These are phyloP conservation scores for Cucurbita argyrosperma DNA, from an alignment of 306 rosid genomes.

Conservation along the genomic window DNA sequence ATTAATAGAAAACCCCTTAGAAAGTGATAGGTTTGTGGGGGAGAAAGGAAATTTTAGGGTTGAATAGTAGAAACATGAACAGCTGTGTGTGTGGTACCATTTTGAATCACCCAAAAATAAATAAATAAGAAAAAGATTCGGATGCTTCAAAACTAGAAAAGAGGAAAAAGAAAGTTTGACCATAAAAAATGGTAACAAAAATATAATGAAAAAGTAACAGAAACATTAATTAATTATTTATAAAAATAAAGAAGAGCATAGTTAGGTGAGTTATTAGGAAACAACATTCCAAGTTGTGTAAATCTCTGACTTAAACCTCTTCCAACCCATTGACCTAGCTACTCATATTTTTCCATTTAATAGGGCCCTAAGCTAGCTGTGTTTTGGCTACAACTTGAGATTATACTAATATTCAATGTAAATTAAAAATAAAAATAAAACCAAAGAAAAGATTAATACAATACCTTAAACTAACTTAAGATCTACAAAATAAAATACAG, in stretches of 20 bases:
- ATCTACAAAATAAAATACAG: too few species aligned
- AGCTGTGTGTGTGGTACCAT: neutral
- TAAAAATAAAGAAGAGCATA: neutral
- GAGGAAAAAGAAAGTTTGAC: slow-evolving; percentile 5
- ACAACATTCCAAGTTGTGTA: slow-evolving; percentile 2
- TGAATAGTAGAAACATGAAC: neutral
- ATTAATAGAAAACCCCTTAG: too few species aligned
- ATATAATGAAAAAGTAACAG: neutral
- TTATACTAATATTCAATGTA: neutral
- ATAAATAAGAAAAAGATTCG: neutral
- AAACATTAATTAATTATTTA: neutral
- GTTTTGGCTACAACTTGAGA: neutral
- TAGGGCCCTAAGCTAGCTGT: neutral
- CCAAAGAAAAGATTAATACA: too few species aligned
- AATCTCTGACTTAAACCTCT: neutral
- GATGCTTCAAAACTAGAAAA: neutral
- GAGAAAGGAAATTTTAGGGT: too few species aligned
- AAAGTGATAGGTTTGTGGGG: too few species aligned
- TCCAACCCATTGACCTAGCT: neutral
- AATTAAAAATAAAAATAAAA: too few species aligned
- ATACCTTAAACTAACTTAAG: too few species aligned
- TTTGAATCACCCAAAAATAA: too few species aligned
- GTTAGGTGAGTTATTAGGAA: neutral
- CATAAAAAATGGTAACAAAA: neutral
- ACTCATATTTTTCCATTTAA: neutral